phyloP scores from a whole-genome alignment of 176 grass and related monocot genomes.

The Phoenix dactylifera region DNA sequence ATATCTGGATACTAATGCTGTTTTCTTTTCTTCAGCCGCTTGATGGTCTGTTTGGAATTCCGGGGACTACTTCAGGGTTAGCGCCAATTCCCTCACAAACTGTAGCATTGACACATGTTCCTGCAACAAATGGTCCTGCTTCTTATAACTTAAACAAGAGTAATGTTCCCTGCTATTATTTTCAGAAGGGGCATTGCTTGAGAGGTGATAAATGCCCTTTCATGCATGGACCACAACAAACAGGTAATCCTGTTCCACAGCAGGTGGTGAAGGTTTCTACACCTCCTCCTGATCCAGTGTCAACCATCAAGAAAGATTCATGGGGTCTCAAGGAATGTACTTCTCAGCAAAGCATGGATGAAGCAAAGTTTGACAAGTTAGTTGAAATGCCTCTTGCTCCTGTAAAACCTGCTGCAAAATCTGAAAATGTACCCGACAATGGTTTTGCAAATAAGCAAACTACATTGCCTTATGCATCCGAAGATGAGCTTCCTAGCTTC shows the following conservation, averaged over 20 bases:
- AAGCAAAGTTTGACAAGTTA: background rate
- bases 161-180: conserved; percentile 44
- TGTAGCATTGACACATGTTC: conserved; percentile 11
- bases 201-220: conserved; percentile 55
- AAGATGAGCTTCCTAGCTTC: background rate
- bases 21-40: conserved; percentile 31
- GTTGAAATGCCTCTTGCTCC: background rate
- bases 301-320: conserved; percentile 24
- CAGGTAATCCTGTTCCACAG: conserved; percentile 24
- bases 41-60: conserved; percentile 22
- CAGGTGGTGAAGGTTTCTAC: conserved; percentile 18
- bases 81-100: conserved; percentile 27
- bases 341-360: conserved; percentile 15
- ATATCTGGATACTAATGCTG: background rate
- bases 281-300: conserved; percentile 16
- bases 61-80: conserved; percentile 11
- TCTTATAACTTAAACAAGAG: conserved; percentile 28
- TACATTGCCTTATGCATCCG: background rate
- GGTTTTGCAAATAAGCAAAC: background rate
- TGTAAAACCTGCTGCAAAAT: background rate
- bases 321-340: conserved; percentile 17
- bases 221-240: conserved; percentile 27
- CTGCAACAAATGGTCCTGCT: conserved; percentile 6
- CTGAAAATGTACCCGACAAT: background rate
- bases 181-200: conserved; percentile 48